Base-by-base conservation (phyloP, 208 protist species). In the Acanthamoeba healyi region DNA sequence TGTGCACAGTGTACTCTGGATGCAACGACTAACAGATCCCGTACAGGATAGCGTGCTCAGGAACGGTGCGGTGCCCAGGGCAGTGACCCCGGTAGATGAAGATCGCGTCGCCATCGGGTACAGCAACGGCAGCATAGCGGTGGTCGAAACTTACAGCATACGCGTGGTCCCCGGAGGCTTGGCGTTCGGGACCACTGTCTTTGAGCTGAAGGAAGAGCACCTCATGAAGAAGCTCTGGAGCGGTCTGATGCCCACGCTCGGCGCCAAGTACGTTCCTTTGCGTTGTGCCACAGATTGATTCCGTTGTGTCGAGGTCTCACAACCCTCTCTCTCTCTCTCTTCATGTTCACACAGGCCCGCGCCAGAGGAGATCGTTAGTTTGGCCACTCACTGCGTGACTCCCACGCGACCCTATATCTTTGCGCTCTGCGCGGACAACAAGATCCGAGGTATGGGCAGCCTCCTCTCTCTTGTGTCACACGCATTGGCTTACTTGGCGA, bases 401-500 rank as follows among this genome's bases (percentile, higher is more conserved):
- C 86, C 61, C 63, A 24, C 34, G n/a, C 89, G 46, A 7, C 61
- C 42, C 26, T 94, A 58, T 34, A 49, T 94, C 0, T 94, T 94
- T 29, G 89, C 89, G 0, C 67, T 94, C 10, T 94, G 89, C n/a
- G 61, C 49, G 24, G 89, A 94, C 51, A 94, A 94, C 61, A 94
- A 94, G 72, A 77, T 94, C 10, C 36, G 89, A 84, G 89, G 89
- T 94, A 34, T 9, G 40, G 15, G n/a, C n/a, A 2, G 12, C 15
- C 42, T 77, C 17, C 40, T 42, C 29, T 51, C 14, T 26, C 34
- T 77, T 19, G 44, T 12, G 44, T 4, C 44, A 12, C 44, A 38
- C 38, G 26, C 15, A 17, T 12, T 24, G 12, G 67, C 12, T 5
- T 3, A 44, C 34, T 36, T 67, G 58, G 58, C 58, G 65, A 9